Base-by-base conservation (phyloP, 2,329 filamentous ascomycete species). In the Coniochaeta pulveracea region DNA sequence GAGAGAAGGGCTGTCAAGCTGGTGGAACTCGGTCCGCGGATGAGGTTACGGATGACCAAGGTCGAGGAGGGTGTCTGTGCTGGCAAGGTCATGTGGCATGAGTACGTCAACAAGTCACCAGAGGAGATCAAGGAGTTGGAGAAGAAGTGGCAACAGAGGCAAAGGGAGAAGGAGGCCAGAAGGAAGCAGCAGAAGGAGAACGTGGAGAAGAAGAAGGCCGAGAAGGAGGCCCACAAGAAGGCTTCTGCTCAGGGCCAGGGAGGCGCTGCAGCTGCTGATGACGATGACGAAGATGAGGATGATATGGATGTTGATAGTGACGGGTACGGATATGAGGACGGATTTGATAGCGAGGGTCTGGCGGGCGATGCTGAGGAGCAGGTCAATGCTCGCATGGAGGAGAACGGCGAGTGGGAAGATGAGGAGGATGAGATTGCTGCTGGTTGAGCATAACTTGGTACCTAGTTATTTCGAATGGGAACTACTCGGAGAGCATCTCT, bases 31-130 rank as follows among this genome's bases (percentile, higher is more conserved):
- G 91, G 91, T 1, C 91, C 91, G 2, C 76, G 91, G 34, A 80
- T 98, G 81, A 80, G 75, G 39, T 62, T 98, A 25, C 76, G 89
- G 19, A 65, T 98, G 58, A 88, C 85, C 35, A 98, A 98, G 62
- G 88, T 98, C 4, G 91, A 98, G 52, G 91, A 98, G 47, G 91
- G 89, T 2, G 59, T 96, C 6, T 95, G 86, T 48, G 71, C 73
- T 17, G 91, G 91, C 32, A 91, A 85, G 54, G 72, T 94, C 36
- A 84, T 98, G 82, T 98, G 91, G 91, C 91, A 98, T 56, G 86
- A 95, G 52, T 93, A 85, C 51, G 77, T 96, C 34, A 74, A 80
- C 52, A 98, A 98, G 68, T 76, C 75, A 6, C 76, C 76, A 45
- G 70, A 74, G 12, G 88, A 98, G 55, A 62, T 85, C 36, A 72